Evolutionary conservation across 768 basidiomycete genomes (phyloP), one percentile per base, ranked within the genome.

Genomic region (Panaeolus papilionaceus): DNA sequence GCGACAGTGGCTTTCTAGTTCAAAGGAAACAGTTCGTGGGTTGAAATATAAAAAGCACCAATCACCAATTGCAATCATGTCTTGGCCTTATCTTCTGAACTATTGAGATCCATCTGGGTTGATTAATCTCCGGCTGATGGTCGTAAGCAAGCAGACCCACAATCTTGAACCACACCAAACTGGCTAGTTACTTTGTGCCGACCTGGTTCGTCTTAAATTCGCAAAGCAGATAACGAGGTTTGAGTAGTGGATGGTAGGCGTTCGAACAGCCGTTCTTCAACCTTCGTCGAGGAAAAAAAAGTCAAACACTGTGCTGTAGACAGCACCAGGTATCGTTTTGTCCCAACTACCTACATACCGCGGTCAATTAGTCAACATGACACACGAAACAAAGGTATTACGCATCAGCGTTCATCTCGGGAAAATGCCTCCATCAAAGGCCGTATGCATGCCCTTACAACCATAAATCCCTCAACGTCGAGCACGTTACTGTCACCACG

Each of bases 41-140:
- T 37, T 28, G 33, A 5, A 16, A 58, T 51, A 58, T 12, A 10
- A 58, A 8, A 33, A 58, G 26, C 54, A 58, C 14, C 54, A 58
- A 58, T 58, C 54, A 58, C 49, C 16, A 58, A 58, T 58, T 28
- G 33, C 28, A 33, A 33, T 33, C 33, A 33, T 33, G 4, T 11
- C 54, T 58, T 58, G 54, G 54, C 54, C 54, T 37, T 58, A 58
- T 58, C 54, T 28, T 37, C 28, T 33, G 54, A 4, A 58, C 54
- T 58, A 16, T 58, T 58, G 28, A 33, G 54, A 58, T 14, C 28
- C 54, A 58, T 58, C 28, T 28, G 11, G 4, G 28, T 28, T 58
- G 54, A 58, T 58, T 33, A 58, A 58, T 58, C 54, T 33, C 54
- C 54, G 54, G 54, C 33, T 58, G 12, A 28, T 37, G 33, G 54